Conservation (phyloP, 2,329 filamentous ascomycete genomes). For the Ophiostoma piceae region DNA sequence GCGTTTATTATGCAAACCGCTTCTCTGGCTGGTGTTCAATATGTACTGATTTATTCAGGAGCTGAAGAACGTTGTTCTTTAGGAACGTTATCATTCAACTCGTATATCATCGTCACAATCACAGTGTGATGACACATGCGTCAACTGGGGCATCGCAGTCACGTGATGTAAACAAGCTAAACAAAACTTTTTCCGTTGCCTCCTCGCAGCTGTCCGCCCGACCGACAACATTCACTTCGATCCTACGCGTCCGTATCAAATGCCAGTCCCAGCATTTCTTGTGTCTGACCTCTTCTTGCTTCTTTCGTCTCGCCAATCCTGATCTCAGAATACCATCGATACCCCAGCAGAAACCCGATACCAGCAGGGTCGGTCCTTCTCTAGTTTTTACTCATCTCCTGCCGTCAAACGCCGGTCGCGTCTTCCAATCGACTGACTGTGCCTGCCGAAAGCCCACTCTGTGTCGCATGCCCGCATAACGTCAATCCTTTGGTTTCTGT, state of each 20-base stretch:
- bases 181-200: conserved; percentile 6
- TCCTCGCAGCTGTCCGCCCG: background rate
- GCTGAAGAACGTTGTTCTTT: too few species aligned
- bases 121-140: background rate
- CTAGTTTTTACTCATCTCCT: background rate
- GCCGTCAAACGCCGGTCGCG: background rate
- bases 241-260: conserved; percentile 3
- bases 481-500: background rate
- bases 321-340: background rate
- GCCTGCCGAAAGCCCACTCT: background rate
- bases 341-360: background rate
- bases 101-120: background rate
- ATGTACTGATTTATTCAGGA: too few species aligned
- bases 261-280: background rate
- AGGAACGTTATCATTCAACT: too few species aligned
- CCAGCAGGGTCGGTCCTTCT: background rate
- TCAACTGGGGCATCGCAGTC: background rate
- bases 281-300: background rate
- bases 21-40: too few species aligned
- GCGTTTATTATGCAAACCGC: too few species aligned
- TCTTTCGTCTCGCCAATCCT: background rate
- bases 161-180: background rate
- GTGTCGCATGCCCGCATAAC: background rate
- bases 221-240: conserved; percentile 1
- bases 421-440: background rate